Base-by-base conservation (phyloP, 495 filamentous ascomycete genomes). In the Neurospora terricola region DNA sequence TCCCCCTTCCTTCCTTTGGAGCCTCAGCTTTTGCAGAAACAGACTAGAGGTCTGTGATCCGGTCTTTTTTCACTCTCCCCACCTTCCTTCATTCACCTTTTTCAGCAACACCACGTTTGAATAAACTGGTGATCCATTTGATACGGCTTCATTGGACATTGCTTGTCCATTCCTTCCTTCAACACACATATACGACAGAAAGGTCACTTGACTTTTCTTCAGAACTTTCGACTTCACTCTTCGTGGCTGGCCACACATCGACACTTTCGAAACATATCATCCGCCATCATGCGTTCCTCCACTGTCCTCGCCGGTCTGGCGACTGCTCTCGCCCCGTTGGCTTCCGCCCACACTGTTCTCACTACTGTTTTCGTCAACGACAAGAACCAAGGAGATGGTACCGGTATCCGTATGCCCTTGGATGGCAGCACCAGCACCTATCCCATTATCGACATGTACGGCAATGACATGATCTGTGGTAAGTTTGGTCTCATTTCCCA, bases 381-480 rank as follows among this genome's bases (percentile, higher is more conserved):
- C 72, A 83, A 86, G 34, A 82, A 86, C 75, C 88, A 93, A 76
- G 92, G 92, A 68, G 86, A 89, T 77, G 92, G 88, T 1, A 88
- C 86, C 62, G 93, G 90, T 76, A 83, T 94, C 37, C 87, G 91
- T n/a, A 90, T 91, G 86, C 85, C 86, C 69, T 85, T 82, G 70
- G 81, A 87, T 71, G 77, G 82, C 4, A 77, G 74, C 1, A 81
- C 82, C 8, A 82, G 84, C 66, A 91, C 86, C 8, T 77, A 75
- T 39, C 92, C 91, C 5, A 79, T 93, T 23, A 78, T 77, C 3
- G 76, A 86, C 69, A 70, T 92, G 38, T 73, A 75, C 70, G 43
- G 76, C 36, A 88, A 87, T 73, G 88, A 91, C 59, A 91, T 94
- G 87, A 90, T 89, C 38, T 94, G 92, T 75, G 91, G 90, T 91